phyloP scores from a whole-genome alignment of 768 basidiomycete species.

The Lentinula lateritia region DNA sequence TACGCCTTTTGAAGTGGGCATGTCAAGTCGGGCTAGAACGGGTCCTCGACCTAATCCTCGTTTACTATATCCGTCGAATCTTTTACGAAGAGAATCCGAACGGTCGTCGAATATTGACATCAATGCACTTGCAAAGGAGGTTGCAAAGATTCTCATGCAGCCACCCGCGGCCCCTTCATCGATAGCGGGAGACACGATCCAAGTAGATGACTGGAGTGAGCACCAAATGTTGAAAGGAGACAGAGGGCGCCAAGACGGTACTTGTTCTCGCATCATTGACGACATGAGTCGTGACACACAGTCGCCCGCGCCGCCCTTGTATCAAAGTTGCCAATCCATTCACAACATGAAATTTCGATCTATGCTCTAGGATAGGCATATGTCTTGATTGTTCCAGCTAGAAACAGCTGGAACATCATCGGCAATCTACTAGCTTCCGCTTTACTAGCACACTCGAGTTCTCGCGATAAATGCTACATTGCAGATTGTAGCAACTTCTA shows the following conservation, averaged over 20 bases:
- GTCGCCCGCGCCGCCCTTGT: background rate
- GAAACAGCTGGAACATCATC: no score
- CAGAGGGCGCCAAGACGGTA: background rate
- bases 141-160: conserved; percentile 21
- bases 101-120: conserved; percentile 12
- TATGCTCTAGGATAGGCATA: no score
- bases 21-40: background rate
- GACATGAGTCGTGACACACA: background rate
- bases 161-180: background rate
- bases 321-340: background rate
- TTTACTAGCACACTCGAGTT: no score
- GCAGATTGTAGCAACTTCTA: no score
- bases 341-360: no score
- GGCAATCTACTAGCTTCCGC: no score
- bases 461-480: no score
- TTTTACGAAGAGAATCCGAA: background rate
- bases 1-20: background rate
- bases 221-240: background rate
- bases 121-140: conserved; percentile 23
- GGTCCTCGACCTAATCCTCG: background rate
- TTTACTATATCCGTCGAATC: background rate
- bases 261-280: background rate
- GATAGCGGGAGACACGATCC: background rate
- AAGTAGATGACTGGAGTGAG: background rate
- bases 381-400: no score